These are phyloP conservation scores for Mortierella hygrophila DNA, from an alignment of 192 early-diverging fungal genomes.

Conservation along the genomic window DNA sequence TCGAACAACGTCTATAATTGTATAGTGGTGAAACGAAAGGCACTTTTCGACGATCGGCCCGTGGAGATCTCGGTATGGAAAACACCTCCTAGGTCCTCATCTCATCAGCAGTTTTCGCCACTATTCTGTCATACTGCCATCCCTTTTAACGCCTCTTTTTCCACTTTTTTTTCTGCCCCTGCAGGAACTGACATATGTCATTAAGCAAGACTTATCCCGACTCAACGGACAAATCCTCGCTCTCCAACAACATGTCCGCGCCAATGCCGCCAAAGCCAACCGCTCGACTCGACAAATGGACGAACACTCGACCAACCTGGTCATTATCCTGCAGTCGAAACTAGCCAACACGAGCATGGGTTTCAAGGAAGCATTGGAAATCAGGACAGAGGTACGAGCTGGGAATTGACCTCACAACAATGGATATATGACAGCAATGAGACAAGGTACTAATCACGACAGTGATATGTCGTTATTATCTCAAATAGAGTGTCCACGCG, in stretches of 20 bases:
- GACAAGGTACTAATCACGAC: background rate
- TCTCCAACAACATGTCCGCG: slow-evolving; percentile 80
- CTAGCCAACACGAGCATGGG: slow-evolving; percentile 89
- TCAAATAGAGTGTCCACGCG: slow-evolving; percentile 39
- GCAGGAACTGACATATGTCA: slow-evolving; percentile 90
- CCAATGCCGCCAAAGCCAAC: slow-evolving; percentile 65
- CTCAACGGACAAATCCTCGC: slow-evolving; percentile 93
- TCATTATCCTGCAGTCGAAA: slow-evolving; percentile 91
- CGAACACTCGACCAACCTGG: slow-evolving; percentile 95
- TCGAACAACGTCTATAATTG: background rate
- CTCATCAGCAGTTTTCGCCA: background rate
- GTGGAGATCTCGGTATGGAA: slow-evolving; percentile 87
- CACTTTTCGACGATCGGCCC: slow-evolving; percentile 97
- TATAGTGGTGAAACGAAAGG: slow-evolving; percentile 91
- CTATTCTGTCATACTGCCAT: background rate
- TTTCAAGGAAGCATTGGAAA: slow-evolving; percentile 97
- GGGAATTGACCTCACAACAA: background rate
- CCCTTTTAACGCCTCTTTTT: background rate
- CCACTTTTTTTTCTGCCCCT: slow-evolving; percentile 7
- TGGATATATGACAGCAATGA: background rate
- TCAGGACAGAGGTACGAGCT: slow-evolving; percentile 73
- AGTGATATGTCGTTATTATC: no score
- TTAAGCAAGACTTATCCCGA: slow-evolving; percentile 96
- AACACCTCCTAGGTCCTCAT: background rate
- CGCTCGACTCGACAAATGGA: slow-evolving; percentile 83